Percentiles rank a stretch among this genome's conserved stretches.
Conservation (phyloP, 2,329 filamentous ascomycete species). For the Geosmithia flava region DNA sequence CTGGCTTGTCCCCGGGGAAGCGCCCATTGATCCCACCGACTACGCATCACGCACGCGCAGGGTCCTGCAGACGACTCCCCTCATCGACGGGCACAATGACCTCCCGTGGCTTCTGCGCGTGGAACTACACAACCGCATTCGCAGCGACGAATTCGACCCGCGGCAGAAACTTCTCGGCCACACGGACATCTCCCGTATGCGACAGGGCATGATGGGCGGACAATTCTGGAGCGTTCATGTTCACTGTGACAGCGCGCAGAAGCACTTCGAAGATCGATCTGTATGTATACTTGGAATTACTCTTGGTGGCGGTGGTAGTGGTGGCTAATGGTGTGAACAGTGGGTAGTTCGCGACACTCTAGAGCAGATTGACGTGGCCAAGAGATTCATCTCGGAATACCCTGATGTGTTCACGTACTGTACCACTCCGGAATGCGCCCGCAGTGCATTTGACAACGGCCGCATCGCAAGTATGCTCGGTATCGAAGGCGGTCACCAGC, state of each 20-base stretch:
- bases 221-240: slow-evolving; percentile 18
- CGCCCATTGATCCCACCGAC: slow-evolving; percentile 4
- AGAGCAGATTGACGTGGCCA: slow-evolving; percentile 21
- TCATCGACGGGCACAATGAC: slow-evolving; percentile 19
- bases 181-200: slow-evolving; percentile 14
- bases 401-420: slow-evolving; percentile 23
- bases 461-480: slow-evolving; percentile 22
- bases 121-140: slow-evolving; percentile 15
- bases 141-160: slow-evolving; percentile 7
- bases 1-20: slow-evolving; percentile 1
- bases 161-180: slow-evolving; percentile 10
- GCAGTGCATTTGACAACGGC: slow-evolving; percentile 15
- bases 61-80: slow-evolving; percentile 6
- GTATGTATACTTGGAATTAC: slow-evolving; percentile 6
- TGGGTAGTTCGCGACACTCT: slow-evolving; percentile 7
- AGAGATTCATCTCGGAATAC: slow-evolving; percentile 12
- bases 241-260: slow-evolving; percentile 10
- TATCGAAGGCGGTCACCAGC: slow-evolving; percentile 22
- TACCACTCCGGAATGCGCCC: slow-evolving; percentile 11
- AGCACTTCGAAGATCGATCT: slow-evolving; percentile 12
- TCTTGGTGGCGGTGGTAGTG: too few relatives aligned
- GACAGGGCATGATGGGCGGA: slow-evolving; percentile 14
- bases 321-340: too few relatives aligned
- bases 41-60: slow-evolving; percentile 5
- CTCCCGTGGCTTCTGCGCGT: slow-evolving; percentile 14